Evolutionary conservation across 2,329 filamentous ascomycete genomes (phyloP).

Genomic region (Paecilomyces fulvus): DNA sequence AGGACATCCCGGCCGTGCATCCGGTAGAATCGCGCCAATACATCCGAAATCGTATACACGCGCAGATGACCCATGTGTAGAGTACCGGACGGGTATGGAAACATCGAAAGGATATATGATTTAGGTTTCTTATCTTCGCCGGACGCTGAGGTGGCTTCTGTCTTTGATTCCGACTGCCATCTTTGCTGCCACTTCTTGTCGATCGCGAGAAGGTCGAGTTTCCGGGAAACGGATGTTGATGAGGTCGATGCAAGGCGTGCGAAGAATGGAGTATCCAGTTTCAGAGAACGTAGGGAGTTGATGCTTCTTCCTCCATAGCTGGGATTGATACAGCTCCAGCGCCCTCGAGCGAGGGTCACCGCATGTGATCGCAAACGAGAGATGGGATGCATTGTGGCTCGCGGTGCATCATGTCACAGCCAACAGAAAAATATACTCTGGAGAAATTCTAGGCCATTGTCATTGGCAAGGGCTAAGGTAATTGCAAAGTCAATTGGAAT

Average conservation of each 20-base stretch:
- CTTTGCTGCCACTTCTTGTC: slow-evolving; percentile 48
- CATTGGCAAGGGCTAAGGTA: neutral
- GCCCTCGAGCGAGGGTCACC: slow-evolving; percentile 11
- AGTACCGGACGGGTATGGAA: slow-evolving; percentile 81
- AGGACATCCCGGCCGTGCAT: slow-evolving; percentile 69
- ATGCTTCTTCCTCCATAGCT: slow-evolving; percentile 2
- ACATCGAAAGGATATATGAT: slow-evolving; percentile 78
- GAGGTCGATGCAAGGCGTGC: slow-evolving; percentile 18
- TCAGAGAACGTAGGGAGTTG: slow-evolving; percentile 6
- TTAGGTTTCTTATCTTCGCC: slow-evolving; percentile 25
- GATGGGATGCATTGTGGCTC: slow-evolving; percentile 19
- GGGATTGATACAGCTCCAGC: slow-evolving; percentile 9
- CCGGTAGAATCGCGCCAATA: slow-evolving; percentile 65
- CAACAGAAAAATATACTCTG: neutral
- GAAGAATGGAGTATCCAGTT: slow-evolving; percentile 3
- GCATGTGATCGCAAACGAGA: slow-evolving; percentile 18
- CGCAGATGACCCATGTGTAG: slow-evolving; percentile 81
- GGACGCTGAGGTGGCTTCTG: slow-evolving; percentile 3
- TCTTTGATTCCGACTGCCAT: slow-evolving; percentile 30
- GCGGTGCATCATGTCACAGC: slow-evolving; percentile 13
- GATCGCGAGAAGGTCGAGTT: slow-evolving; percentile 38
- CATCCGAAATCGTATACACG: slow-evolving; percentile 85
- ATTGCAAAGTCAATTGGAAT: neutral
- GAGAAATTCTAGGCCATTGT: neutral
- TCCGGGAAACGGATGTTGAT: slow-evolving; percentile 9